Conservation (phyloP, 2,329 filamentous ascomycete genomes). For the Ophiostoma australiae region DNA sequence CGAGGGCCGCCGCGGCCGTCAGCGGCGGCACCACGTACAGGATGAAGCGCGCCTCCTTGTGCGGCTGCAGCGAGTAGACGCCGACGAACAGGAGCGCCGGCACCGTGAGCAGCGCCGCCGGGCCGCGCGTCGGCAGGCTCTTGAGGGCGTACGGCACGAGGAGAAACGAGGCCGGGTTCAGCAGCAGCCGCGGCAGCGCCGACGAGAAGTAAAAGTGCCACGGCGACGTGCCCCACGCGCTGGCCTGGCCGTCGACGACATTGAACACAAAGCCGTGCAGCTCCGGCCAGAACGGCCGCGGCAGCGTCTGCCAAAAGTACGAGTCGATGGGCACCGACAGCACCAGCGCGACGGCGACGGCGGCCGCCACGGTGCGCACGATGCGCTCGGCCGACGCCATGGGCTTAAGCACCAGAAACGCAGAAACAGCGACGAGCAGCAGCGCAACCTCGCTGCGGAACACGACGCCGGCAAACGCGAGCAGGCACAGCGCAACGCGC, state of each 20-base stretch:
- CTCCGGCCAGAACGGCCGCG: conserved; percentile 80
- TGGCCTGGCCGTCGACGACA: conserved; percentile 73
- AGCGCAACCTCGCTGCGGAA: conserved; percentile 89
- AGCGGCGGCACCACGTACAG: conserved; percentile 80
- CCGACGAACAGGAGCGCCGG: conserved; percentile 69
- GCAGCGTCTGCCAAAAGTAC: conserved; percentile 68
- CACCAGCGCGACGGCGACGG: conserved; percentile 60
- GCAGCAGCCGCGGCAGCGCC: conserved; percentile 72
- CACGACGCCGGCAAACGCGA: conserved; percentile 75
- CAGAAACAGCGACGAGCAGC: conserved; percentile 63
- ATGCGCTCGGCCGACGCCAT: conserved; percentile 50
- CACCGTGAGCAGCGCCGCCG: conserved; percentile 49
- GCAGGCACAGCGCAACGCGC: conserved; percentile 62
- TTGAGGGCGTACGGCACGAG: conserved; percentile 51
- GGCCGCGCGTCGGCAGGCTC: conserved; percentile 42
- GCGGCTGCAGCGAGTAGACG: conserved; percentile 81
- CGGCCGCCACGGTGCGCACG: conserved; percentile 60
- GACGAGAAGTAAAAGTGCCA: conserved; percentile 83
- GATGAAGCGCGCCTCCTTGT: conserved; percentile 85
- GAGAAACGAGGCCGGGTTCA: conserved; percentile 66
- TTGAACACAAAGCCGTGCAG: conserved; percentile 88
- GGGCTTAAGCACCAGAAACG: conserved; percentile 56
- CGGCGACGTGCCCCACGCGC: conserved; percentile 81
- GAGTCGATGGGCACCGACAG: conserved; percentile 76
- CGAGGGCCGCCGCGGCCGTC: conserved; percentile 70